Evolutionary conservation across 257 asterid species (phyloP).

Genomic region (Ilex asprella): DNA sequence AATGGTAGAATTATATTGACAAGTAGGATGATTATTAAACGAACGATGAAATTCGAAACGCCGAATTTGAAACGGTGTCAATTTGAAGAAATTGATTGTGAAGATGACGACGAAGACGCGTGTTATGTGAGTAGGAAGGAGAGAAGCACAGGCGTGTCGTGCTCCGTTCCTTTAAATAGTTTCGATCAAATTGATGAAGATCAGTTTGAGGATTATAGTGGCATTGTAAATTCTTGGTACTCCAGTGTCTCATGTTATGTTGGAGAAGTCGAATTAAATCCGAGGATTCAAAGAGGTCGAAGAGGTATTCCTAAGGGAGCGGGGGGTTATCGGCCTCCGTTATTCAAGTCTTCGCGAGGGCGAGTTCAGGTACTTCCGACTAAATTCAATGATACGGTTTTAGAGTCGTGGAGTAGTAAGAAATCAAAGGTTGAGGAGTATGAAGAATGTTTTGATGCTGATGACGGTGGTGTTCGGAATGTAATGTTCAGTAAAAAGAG

Average conservation of each 20-base stretch:
- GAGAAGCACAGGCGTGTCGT: conserved; percentile 21
- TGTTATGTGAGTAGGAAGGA: conserved; percentile 17
- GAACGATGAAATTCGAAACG: conserved; percentile 34
- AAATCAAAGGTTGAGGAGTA: conserved; percentile 22
- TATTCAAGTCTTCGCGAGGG: conserved; percentile 76
- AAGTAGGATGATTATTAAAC: conserved; percentile 31
- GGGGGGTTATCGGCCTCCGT: conserved; percentile 36
- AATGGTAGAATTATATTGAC: conserved; percentile 4
- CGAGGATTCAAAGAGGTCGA: conserved; percentile 1
- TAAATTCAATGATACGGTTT: conserved; percentile 51
- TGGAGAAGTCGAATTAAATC: conserved; percentile 21
- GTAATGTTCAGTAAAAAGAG: conserved; percentile 26
- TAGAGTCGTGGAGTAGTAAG: conserved; percentile 66
- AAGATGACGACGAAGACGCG: conserved; percentile 25
- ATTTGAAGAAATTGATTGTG: conserved; percentile 24
- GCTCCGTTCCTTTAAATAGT: conserved; percentile 42
- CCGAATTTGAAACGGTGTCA: conserved; percentile 69
- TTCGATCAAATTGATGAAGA: conserved; percentile 9
- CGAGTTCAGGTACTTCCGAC: conserved; percentile 57
- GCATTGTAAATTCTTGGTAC: conserved; percentile 26
- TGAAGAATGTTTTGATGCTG: conserved; percentile 18
- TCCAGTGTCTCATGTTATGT: conserved; percentile 19
- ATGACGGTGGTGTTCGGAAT: conserved; percentile 13
- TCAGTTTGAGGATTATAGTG: conserved; percentile 16
- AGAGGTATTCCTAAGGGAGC: conserved; percentile 15